Evolutionary conservation across 2,329 filamentous ascomycete genomes (phyloP), one percentile per base, ranked within the genome.

Genomic region (Exophiala oligosperma): DNA sequence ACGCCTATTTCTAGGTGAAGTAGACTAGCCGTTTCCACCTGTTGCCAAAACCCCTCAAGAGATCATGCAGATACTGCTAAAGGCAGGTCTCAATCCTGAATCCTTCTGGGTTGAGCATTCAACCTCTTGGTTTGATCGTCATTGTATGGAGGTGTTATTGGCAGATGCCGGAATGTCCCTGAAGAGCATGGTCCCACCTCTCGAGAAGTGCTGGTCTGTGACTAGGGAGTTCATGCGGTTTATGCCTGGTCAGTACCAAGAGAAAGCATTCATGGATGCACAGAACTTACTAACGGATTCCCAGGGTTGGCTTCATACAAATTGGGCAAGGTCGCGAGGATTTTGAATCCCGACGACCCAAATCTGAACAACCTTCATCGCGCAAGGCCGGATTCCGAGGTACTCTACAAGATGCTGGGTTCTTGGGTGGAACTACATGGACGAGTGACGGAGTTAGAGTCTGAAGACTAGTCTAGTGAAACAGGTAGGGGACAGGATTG

Each of bases 61-160:
- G 44, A 56, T 56, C n/a, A 17, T 56, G 21, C 21, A 41, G n/a
- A 43, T 24, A 38, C 53, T 49, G 24, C 11, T 49, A n/a, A 11
- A 6, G n/a, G 53, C 53, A 49, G 53, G 53, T 14, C 47, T 56
- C 28, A 49, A 48, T 23, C 44, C 44, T 37, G 37, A 49, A 23
- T 40, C 29, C 23, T 32, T 56, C 23, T 56, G 53, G 53, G 37
- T 56, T 28, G 53, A 56, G 40, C 49, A 56, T 29, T 56, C 44
- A 12, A 43, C 28, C 17, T n/a, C 24, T 32, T 47, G 7, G 17
- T 56, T 56, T 41, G 53, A 56, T 40, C 46, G 46, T n/a, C 26
- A 24, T 11, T 56, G 53, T 32, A 56, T 56, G 53, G 44, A 49
- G 44, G n/a, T 49, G n/a, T 29, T 56, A 11, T 49, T 56, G 23